These are phyloP conservation scores for Candida endomychidarum DNA, from an alignment of 805 yeast genomes.

Conservation along the genomic window DNA sequence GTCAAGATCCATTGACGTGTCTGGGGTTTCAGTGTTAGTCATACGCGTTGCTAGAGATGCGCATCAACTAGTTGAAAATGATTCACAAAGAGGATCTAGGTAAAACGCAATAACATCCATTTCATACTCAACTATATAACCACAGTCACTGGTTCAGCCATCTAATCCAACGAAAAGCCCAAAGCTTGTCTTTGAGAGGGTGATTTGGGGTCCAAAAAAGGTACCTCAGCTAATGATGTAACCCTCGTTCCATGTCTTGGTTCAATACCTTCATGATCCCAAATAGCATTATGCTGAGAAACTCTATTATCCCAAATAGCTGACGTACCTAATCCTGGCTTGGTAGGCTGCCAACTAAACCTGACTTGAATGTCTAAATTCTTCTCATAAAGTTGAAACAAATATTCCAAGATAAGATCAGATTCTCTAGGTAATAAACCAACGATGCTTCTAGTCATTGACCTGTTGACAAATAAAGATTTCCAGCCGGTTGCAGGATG, in stretches of 20 bases:
- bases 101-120: too few relatives aligned
- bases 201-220: conserved; percentile 49
- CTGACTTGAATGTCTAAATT: conserved; percentile 57
- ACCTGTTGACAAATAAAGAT: conserved; percentile 53
- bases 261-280: conserved; percentile 47
- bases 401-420: conserved; percentile 45
- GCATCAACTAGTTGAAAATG: neutral
- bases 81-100: too few relatives aligned
- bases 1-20: conserved; percentile 7
- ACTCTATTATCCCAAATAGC: conserved; percentile 64
- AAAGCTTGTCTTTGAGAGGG: conserved; percentile 55
- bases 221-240: conserved; percentile 51
- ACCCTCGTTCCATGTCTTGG: conserved; percentile 55
- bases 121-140: too few relatives aligned
- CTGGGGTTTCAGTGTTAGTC: conserved; percentile 6
- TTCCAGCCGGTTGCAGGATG: conserved; percentile 69
- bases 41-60: conserved; percentile 4
- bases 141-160: too few relatives aligned
- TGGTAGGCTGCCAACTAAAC: conserved; percentile 46
- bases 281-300: conserved; percentile 53
- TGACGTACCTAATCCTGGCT: conserved; percentile 45
- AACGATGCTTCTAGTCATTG: conserved; percentile 50
- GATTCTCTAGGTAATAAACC: conserved; percentile 55
- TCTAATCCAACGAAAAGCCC: conserved; percentile 24
- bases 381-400: conserved; percentile 47